Conservation (phyloP, 2,329 filamentous ascomycete species). For the Cercospora beticola region DNA sequence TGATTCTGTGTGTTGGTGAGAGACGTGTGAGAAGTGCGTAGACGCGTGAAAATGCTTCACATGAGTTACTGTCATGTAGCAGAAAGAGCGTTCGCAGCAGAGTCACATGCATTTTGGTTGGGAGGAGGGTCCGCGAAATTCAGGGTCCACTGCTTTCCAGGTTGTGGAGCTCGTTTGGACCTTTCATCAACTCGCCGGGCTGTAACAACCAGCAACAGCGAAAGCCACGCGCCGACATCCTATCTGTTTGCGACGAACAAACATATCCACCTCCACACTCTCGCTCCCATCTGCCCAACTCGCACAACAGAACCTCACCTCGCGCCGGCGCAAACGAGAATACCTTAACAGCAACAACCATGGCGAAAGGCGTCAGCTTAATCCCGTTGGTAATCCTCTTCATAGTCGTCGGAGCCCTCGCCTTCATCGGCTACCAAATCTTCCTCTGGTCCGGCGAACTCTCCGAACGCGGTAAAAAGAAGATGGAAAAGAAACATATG, state of each 20-base stretch:
- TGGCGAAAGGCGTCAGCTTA: constrained; percentile 40
- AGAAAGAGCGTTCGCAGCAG: neutral
- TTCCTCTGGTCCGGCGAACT: constrained; percentile 68
- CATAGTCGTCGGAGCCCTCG: constrained; percentile 55
- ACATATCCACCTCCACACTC: neutral
- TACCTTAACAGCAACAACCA: neutral
- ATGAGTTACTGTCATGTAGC: neutral
- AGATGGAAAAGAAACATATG: constrained; percentile 74
- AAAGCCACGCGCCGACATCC: neutral
- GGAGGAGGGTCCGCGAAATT: neutral
- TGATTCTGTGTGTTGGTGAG: neutral
- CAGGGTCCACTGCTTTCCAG: neutral
- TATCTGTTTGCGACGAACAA: neutral
- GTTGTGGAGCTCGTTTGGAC: neutral
- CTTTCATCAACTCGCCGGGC: neutral
- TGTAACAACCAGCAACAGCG: neutral
- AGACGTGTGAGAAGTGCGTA: neutral
- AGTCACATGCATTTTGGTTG: neutral
- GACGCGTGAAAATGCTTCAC: neutral
- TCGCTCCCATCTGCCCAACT: neutral
- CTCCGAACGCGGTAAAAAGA: constrained; percentile 62
- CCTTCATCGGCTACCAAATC: constrained; percentile 68
- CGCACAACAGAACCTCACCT: neutral
- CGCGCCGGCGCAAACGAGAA: neutral
- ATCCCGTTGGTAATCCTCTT: constrained; percentile 67